Evolutionary conservation across 139 green algal species (phyloP), one percentile per base, ranked within the genome.

Genomic region (Picochlorum costavermella): DNA sequence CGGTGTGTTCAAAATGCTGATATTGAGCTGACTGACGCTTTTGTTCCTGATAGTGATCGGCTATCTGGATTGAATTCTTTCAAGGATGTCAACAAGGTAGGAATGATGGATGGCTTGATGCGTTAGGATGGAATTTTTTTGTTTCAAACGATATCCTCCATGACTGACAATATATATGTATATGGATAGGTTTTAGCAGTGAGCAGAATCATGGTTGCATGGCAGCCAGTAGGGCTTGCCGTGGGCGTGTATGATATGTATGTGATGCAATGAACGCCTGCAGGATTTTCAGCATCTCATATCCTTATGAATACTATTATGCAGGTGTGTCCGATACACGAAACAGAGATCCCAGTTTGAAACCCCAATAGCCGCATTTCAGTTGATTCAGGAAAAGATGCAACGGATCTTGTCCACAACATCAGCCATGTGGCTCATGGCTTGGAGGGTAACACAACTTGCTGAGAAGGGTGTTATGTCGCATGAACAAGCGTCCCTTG

Each of bases 1-100:
- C 73, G 88, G 29, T 95, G 88, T 50, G 81, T 92, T 30, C 90
- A 96, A 73, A 97, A 97, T 68, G 91, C 83, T 9, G 91, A 97
- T 84, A 97, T 97, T 70, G 51, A 61, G 12, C 81, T 97, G 43
- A 58, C 75, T 1, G 64, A 87, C 31, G 86, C 77, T 69, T 95
- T 95, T 69, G 88, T 97, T 56, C 81, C 91, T 2, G 91, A 97
- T 70, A 67, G 53, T 6, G 91, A 86, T 25, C 76, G 90, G 16
- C 72, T 97, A 29, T 79, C 90, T 1, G 71, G 89, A 11, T 83
- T 95, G 33, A 63, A 80, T 45, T 90, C 75, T 17, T 95, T 95
- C 55, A 20, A n/a, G 8, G 77, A 85, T 75, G 81, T 77, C 12
- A 81, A 79, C 55, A 81, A 92, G 73, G 83, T 96, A 36, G 0